These are phyloP conservation scores for Entomortierella parvispora DNA, from an alignment of 192 early-diverging fungal species.

Conservation along the genomic window DNA sequence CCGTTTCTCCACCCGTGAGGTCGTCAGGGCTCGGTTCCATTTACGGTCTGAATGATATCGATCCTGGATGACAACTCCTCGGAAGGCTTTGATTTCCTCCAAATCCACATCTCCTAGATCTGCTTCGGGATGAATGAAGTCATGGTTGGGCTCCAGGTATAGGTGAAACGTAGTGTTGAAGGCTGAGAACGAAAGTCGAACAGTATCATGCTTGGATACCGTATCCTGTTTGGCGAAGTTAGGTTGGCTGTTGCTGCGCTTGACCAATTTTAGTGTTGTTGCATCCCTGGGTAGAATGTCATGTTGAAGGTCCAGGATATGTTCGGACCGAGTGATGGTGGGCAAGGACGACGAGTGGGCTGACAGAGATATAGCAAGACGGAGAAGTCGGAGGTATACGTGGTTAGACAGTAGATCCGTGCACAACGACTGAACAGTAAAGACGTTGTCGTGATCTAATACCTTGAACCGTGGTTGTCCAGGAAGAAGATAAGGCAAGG, in stretches of 20 bases:
- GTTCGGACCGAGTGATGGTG: conserved; percentile 40
- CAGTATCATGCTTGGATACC: conserved; percentile 56
- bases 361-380: neutral
- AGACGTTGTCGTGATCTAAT: neutral
- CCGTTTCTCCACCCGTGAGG: conserved; percentile 19
- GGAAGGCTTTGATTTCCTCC: conserved; percentile 69
- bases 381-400: too few species aligned
- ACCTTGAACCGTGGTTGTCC: conserved; percentile 17
- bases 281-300: conserved; percentile 31
- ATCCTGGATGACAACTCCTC: conserved; percentile 62
- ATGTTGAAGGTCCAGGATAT: conserved; percentile 23
- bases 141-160: conserved; percentile 73
- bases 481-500: conserved; percentile 7
- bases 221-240: conserved; percentile 24
- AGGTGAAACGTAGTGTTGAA: conserved; percentile 75
- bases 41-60: conserved; percentile 35
- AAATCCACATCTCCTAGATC: conserved; percentile 45
- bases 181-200: conserved; percentile 66
- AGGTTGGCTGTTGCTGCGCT: neutral
- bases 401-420: too few species aligned
- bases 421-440: neutral
- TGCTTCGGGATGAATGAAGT: conserved; percentile 75
- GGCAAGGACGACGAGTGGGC: conserved; percentile 40
- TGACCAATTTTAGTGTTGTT: too few species aligned
- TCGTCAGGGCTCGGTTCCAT: conserved; percentile 36